Conservation (phyloP, 176 grass and related monocot genomes). For the Rhynchospora breviuscula region DNA sequence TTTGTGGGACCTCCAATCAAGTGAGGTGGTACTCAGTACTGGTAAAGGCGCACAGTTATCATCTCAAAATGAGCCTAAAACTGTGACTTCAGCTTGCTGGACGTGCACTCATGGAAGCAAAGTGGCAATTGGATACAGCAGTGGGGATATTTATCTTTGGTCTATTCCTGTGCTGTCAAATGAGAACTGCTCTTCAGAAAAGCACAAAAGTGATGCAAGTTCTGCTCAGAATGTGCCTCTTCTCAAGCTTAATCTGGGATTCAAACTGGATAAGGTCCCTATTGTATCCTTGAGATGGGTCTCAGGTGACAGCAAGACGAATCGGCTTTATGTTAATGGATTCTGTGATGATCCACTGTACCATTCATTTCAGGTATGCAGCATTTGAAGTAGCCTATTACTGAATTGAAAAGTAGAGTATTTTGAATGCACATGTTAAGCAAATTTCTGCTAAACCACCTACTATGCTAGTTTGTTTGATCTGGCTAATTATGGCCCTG, state of each 20-base stretch:
- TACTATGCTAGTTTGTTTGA: no score
- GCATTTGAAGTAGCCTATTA: background rate
- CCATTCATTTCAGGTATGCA: constrained; percentile 12
- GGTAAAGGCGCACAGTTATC: constrained; percentile 58
- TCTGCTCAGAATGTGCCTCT: constrained; percentile 52
- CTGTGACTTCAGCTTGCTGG: constrained; percentile 66
- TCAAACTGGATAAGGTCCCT: constrained; percentile 79
- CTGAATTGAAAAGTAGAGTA: no score
- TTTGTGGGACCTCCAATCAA: constrained; percentile 85
- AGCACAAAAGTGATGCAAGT: constrained; percentile 14
- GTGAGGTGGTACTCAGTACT: constrained; percentile 48
- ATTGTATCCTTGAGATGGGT: constrained; percentile 68
- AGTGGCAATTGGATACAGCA: constrained; percentile 69
- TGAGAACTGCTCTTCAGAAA: constrained; percentile 30
- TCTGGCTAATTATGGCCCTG: no score
- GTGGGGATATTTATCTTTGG: constrained; percentile 83
- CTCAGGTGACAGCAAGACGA: constrained; percentile 45
- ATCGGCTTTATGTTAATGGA: constrained; percentile 76
- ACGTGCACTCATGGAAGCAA: constrained; percentile 75
- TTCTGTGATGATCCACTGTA: constrained; percentile 43
- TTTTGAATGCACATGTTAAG: no score
- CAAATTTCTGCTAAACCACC: no score
- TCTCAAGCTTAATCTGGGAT: constrained; percentile 89
- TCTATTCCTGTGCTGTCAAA: constrained; percentile 44
- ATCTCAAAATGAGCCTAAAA: constrained; percentile 55